These are phyloP conservation scores for Globisporangium radiosum DNA, from an alignment of 352 stramenopile genomes.

Conservation along the genomic window DNA sequence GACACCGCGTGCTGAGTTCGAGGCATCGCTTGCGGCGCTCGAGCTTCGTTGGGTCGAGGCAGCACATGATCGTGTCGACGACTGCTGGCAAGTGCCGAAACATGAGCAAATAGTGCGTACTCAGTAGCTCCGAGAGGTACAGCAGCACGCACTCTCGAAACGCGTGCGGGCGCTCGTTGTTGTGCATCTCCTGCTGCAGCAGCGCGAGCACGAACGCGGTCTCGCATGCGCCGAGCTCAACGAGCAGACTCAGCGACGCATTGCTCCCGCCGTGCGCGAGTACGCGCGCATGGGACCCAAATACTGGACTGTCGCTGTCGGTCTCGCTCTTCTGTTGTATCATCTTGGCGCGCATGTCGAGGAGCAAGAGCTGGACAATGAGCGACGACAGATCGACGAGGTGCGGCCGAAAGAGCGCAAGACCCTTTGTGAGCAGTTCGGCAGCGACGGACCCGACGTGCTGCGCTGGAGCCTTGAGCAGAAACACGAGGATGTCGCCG, in stretches of 20 bases:
- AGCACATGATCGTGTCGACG: conserved; percentile 82
- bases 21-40: conserved; percentile 75
- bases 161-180: conserved; percentile 49
- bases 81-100: conserved; percentile 75
- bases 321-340: conserved; percentile 25
- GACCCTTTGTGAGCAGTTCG: conserved; percentile 71
- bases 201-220: conserved; percentile 68
- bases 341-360: conserved; percentile 64
- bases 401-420: conserved; percentile 81
- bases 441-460: conserved; percentile 62
- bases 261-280: conserved; percentile 56
- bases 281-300: conserved; percentile 38
- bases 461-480: conserved; percentile 47
- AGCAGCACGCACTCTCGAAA: conserved; percentile 74
- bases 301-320: conserved; percentile 20
- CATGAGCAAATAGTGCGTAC: conserved; percentile 80
- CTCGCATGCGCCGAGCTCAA: conserved; percentile 74
- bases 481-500: conserved; percentile 66
- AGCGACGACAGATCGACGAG: conserved; percentile 74
- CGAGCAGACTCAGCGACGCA: conserved; percentile 65
- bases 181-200: conserved; percentile 82
- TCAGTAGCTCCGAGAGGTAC: conserved; percentile 78
- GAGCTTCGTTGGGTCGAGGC: conserved; percentile 79
- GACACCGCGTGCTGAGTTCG: conserved; percentile 64
- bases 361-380: conserved; percentile 62